Evolutionary conservation across 306 rosid species (phyloP), one percentile per base, ranked within the genome.

Genomic region (Castanea crenata): DNA sequence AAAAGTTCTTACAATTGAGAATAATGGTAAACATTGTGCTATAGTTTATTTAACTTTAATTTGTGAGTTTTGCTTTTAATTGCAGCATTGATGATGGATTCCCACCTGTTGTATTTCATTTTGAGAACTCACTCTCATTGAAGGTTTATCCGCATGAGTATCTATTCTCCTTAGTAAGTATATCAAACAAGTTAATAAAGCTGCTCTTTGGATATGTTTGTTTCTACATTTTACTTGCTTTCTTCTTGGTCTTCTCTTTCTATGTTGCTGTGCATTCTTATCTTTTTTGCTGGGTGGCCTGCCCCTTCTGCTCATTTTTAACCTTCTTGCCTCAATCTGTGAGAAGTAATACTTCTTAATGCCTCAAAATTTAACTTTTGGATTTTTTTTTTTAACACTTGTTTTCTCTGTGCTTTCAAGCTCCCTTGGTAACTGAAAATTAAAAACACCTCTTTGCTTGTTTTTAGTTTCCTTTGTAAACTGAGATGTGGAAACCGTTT

Each of bases 111-210:
- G 88, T 86, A 71, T 93, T 95, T 84, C 82, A 88, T 86, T 95
- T 95, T 81, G 89, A 89, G 87, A 93, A 89, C 67, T 96, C 92
- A 56, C 99, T 95, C 78, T 81, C 83, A 73, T 83, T 95, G 88
- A 95, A 91, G 85, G 99, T 91, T 88, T 87, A 93, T 83, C 99
- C 99, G 4, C 97, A 86, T 52, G 99, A 95, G 75, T 95, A 95
- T 87, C 85, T 95, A 78, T 95, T 95, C 80, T 80, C 80, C 31
- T 84, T 74, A 80, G 99, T 95, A 90, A 93, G 99, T 93, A 71
- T 73, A 51, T 73, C 73, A 46, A 79, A 29, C 64, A 19, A 74
- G 23, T 75, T 69, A 41, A 34, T 13, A 11, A 61, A 27, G 21
- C 38, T 49, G 27, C 32, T 75, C 73, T 63, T 14, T 44, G 1